A percentile compares a stretch with the other conserved stretches of the same genome.
phyloP scores from a whole-genome alignment of 257 asterid species.

The Scutellaria minor region DNA sequence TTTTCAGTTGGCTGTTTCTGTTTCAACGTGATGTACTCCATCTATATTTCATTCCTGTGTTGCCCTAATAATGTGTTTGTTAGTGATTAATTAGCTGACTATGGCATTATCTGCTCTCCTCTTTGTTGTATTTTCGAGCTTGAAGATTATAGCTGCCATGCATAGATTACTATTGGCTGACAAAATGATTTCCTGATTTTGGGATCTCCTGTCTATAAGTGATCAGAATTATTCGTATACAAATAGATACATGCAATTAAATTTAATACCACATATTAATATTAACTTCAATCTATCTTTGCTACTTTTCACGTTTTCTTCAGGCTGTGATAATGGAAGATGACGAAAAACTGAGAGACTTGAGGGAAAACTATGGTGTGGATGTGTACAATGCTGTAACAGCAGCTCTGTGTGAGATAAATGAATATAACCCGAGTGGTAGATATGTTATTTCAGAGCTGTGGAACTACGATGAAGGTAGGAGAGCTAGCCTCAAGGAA shows the following conservation, averaged over 20 bases:
- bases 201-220: too few relatives aligned
- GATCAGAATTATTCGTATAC: too few relatives aligned
- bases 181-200: background rate
- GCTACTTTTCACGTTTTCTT: slow-evolving; percentile 14
- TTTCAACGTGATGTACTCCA: background rate
- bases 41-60: background rate
- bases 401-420: slow-evolving; percentile 60
- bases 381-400: slow-evolving; percentile 66
- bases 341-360: slow-evolving; percentile 66
- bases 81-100: slow-evolving; percentile 15
- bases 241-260: too few relatives aligned
- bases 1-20: too few relatives aligned
- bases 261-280: too few relatives aligned
- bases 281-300: background rate
- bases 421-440: slow-evolving; percentile 82
- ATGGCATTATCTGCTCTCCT: slow-evolving; percentile 10
- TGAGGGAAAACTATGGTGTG: slow-evolving; percentile 53
- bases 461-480: slow-evolving; percentile 67
- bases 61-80: background rate
- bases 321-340: slow-evolving; percentile 61
- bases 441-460: slow-evolving; percentile 61
- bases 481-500: slow-evolving; percentile 69
- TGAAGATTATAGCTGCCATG: too few relatives aligned
- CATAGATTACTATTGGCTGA: background rate
- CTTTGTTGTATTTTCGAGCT: background rate